Percentiles rank a stretch among this genome's conserved stretches.
Evolutionary conservation across 73 alveolate genomes (phyloP).

Genomic region (Paramecium bursaria): DNA sequence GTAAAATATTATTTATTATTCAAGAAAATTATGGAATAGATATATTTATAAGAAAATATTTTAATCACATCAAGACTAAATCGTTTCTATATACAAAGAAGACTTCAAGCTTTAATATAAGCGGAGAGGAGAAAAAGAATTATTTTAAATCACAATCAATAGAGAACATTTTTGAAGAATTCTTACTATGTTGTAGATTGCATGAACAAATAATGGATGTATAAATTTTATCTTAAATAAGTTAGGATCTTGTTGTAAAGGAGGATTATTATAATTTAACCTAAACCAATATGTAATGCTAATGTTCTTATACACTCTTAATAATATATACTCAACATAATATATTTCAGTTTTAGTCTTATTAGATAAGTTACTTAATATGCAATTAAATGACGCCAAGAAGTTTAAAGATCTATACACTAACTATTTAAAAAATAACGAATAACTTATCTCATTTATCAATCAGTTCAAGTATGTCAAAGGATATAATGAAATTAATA

Average conservation of each 20-base stretch:
- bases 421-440: slow-evolving; percentile 27
- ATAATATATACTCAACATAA: slow-evolving; percentile 10
- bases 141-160: not conserved
- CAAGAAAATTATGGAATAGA: slow-evolving; percentile 15
- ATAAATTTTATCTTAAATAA: not conserved
- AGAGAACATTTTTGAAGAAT: slow-evolving; percentile 30
- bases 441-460: not conserved
- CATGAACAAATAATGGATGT: slow-evolving; percentile 39
- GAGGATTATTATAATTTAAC: slow-evolving; percentile 29
- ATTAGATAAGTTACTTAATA: slow-evolving; percentile 14
- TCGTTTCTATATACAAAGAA: not conserved
- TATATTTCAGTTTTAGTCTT: slow-evolving; percentile 2
- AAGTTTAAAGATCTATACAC: slow-evolving; percentile 15
- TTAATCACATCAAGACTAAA: slow-evolving; percentile 6
- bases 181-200: not conserved
- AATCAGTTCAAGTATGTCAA: slow-evolving; percentile 7
- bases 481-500: slow-evolving; percentile 32
- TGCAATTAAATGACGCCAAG: slow-evolving; percentile 12
- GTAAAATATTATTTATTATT: not conserved
- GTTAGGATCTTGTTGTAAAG: not conserved
- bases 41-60: slow-evolving; percentile 43
- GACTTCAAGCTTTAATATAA: slow-evolving; percentile 13
- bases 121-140: slow-evolving; percentile 36
- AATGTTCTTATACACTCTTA: slow-evolving; percentile 2
- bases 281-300: slow-evolving; percentile 24